Evolutionary conservation across 352 stramenopile species (phyloP).

Genomic region (Phytopythium delawarense): DNA sequence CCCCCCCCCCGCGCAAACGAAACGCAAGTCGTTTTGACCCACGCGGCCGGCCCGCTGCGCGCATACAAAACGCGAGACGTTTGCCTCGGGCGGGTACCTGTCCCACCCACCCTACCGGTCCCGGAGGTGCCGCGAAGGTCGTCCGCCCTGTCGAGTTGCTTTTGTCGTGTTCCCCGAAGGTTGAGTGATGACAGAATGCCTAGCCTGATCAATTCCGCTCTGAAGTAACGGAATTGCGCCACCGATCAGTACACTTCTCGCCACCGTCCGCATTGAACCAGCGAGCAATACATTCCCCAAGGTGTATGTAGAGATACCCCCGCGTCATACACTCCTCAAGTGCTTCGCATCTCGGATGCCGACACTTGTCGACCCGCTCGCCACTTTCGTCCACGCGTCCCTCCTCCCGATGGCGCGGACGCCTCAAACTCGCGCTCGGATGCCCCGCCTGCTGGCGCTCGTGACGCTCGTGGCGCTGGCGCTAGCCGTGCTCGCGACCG

Average conservation of each 20-base stretch:
- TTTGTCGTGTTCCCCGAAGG: too few relatives aligned
- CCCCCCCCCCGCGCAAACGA: too few relatives aligned
- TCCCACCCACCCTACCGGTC: too few relatives aligned
- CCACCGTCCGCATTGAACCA: background rate
- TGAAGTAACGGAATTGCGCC: background rate
- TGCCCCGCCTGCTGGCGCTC: constrained; percentile 9
- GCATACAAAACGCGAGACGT: too few relatives aligned
- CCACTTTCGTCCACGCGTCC: background rate
- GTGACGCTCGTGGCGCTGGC: constrained; percentile 29
- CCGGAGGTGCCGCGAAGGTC: too few relatives aligned
- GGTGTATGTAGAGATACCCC: background rate
- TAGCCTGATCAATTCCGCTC: background rate
- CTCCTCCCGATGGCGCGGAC: background rate
- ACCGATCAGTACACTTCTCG: background rate
- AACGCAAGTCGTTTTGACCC: too few relatives aligned
- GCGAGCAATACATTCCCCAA: background rate
- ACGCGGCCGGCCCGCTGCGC: too few relatives aligned
- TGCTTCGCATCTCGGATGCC: too few relatives aligned
- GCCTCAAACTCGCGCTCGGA: background rate
- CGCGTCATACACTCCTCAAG: too few relatives aligned
- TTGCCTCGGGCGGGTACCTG: too few relatives aligned
- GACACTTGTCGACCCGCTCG: background rate
- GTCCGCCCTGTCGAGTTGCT: too few relatives aligned
- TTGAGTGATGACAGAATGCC: background rate
- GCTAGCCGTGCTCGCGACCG: constrained; percentile 17